Base-by-base conservation (phyloP, 2,329 filamentous ascomycete species). In the Colletotrichum siamense region DNA sequence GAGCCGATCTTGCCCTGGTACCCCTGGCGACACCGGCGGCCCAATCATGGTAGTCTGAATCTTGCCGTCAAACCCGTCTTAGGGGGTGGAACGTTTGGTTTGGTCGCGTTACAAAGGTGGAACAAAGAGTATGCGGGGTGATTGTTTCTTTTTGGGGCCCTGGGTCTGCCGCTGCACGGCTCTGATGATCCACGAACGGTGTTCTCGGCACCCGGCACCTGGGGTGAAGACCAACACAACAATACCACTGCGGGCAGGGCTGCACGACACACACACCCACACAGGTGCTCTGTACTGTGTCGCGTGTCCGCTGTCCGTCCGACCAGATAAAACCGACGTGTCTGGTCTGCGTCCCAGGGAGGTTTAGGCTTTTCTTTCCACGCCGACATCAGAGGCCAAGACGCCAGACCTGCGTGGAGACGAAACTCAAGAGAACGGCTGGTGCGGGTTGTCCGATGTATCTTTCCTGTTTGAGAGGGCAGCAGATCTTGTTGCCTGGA, bases 31-130 rank as follows among this genome's bases (percentile, higher is more conserved):
- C 28, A 12, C 32, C 26, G 30, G 15, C 12, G 26, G 28, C 6
- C 72, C 68, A 75, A 72, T 66, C 22, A 49, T 16, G 1, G 22
- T 8, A 12, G 24, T n/a, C 36, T 24, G n/a, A 39, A 30, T 16
- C n/a, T 16, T 75, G 73, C 73, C 73, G 73, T 67, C 28, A 44
- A 65, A 67, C 28, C 73, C 73, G 69, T 61, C 44, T 49, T 52
- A 67, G 36, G 34, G 36, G 36, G 22, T 49, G 69, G 36, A 32
- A 66, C 61, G 55, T 75, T 75, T 52, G 52, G 30, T 68, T 75
- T 68, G 26, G 63, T 22, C 30, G 59, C 63, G 69, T 73, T 68
- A 76, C 73, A 76, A 39, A 73, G 65, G 32, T 76, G 73, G 73
- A 64, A 73, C 63, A 73, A 36, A 64, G 55, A 26, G 13, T 16